phyloP scores from a whole-genome alignment of 1,284 basidiomycete species.

The Fomes fomentarius region DNA sequence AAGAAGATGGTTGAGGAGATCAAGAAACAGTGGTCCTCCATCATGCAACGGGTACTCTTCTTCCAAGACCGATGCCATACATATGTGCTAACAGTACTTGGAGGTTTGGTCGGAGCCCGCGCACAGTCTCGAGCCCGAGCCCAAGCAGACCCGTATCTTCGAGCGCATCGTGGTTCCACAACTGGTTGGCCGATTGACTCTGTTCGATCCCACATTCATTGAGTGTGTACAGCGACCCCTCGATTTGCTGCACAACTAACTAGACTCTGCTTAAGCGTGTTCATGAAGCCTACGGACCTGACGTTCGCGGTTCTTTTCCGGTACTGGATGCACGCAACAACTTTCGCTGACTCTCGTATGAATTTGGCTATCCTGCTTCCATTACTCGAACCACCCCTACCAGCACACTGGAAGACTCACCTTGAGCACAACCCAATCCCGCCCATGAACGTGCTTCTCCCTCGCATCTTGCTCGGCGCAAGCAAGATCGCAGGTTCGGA shows the following conservation, averaged over 20 bases:
- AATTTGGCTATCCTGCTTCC: not conserved
- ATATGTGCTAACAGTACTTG: not conserved
- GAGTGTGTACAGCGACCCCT: not conserved
- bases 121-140: not conserved
- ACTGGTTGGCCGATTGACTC: not conserved
- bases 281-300: slow-evolving; percentile 10
- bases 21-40: slow-evolving; percentile 3
- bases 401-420: not conserved
- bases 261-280: not conserved
- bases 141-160: not conserved
- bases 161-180: slow-evolving; percentile 5
- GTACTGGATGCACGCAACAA: slow-evolving; percentile 8
- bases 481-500: not conserved
- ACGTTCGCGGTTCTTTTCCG: slow-evolving; percentile 14
- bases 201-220: slow-evolving; percentile 7
- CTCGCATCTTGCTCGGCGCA: slow-evolving; percentile 11
- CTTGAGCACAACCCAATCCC: slow-evolving; percentile 1
- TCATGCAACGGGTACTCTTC: slow-evolving; percentile 3
- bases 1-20: slow-evolving; percentile 4
- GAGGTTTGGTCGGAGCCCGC: slow-evolving; percentile 12
- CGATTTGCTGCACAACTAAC: not conserved
- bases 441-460: slow-evolving; percentile 2
- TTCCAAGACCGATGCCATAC: not conserved
- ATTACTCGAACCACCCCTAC: not conserved
- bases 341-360: not conserved